Evolutionary conservation across 2,329 filamentous ascomycete genomes (phyloP), one percentile per base, ranked within the genome.

Genomic region (Mycosphaerella arachidis): DNA sequence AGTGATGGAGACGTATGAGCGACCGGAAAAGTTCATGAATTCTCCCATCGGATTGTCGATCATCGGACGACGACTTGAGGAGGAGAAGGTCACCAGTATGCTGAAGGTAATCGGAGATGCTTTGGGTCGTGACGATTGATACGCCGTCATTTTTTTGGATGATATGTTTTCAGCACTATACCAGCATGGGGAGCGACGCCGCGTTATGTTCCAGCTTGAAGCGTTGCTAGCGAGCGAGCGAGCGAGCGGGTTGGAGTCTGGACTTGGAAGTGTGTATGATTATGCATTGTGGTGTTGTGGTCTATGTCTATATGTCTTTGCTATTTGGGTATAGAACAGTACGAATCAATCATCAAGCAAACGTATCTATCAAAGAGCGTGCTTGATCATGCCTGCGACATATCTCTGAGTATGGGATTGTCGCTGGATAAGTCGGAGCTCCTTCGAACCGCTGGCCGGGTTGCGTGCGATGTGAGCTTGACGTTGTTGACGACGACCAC

Each of bases 31-130:
- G 40, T 83, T 80, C 61, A 66, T 72, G 20, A 79, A 79, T 58
- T 76, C 78, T 1, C 82, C 82, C 1, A 75, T 85, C 3, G 76
- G 75, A 8, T 66, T 85, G 57, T 82, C 85, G 66, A 67, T 85
- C n/a, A 80, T 85, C 5, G 82, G 79, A 0, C 73, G 81, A 60
- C 73, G 79, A 53, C 78, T 80, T 56, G 77, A 82, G 51, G 83
- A 86, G 61, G 82, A 85, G 68, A 82, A 84, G 69, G 70, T 83
- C 13, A 64, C 78, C 5, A 71, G 71, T 12, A 73, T 75, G 27
- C 51, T 76, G 53, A 70, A 77, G 40, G 65, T 74, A 18, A 70
- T 78, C 24, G 65, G 58, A 4, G 58, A 71, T 16, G 35, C 56
- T n/a, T 43, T 20, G 52, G 40, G 7, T 13, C 30, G 40, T 18